A percentile compares a stretch with the other conserved stretches of the same genome.
Evolutionary conservation across 345 rosid species (phyloP).

Genomic region (Citrus australasica): DNA sequence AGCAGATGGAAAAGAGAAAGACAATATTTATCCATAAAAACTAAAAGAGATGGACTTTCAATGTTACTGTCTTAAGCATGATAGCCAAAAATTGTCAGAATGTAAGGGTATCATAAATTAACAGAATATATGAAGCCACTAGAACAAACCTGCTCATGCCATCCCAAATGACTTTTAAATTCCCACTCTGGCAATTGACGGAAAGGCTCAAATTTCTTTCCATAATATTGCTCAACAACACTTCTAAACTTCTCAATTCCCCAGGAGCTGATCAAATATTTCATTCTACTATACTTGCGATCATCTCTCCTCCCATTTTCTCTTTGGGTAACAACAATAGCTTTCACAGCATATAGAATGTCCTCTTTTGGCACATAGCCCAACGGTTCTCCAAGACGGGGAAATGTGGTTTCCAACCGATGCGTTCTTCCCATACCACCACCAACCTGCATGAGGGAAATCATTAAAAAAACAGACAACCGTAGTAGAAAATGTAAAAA

Average conservation of each 20-base stretch:
- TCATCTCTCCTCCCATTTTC: constrained; percentile 98
- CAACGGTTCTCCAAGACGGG: constrained; percentile 75
- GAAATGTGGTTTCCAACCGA: constrained; percentile 81
- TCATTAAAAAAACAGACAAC: constrained; percentile 12
- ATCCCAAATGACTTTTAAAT: constrained; percentile 92
- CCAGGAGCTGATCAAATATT: constrained; percentile 89
- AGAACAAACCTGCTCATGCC: constrained; percentile 86
- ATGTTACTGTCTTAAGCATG: neutral
- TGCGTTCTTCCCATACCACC: constrained; percentile 99
- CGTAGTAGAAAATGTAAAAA: neutral
- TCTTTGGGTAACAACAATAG: constrained; percentile 92
- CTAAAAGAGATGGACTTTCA: neutral
- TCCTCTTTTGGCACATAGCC: constrained; percentile 94
- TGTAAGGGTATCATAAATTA: neutral
- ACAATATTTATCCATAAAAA: neutral
- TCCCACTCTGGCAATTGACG: constrained; percentile 90
- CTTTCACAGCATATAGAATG: constrained; percentile 88
- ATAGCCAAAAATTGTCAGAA: neutral
- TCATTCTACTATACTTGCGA: constrained; percentile 89
- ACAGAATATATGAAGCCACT: neutral
- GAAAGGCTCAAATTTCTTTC: constrained; percentile 80
- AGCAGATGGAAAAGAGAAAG: neutral
- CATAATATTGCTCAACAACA: constrained; percentile 88
- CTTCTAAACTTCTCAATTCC: constrained; percentile 88
- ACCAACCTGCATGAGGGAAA: constrained; percentile 66